phyloP scores from a whole-genome alignment of 2,329 filamentous ascomycete species.

The Colletotrichum cuscutae region DNA sequence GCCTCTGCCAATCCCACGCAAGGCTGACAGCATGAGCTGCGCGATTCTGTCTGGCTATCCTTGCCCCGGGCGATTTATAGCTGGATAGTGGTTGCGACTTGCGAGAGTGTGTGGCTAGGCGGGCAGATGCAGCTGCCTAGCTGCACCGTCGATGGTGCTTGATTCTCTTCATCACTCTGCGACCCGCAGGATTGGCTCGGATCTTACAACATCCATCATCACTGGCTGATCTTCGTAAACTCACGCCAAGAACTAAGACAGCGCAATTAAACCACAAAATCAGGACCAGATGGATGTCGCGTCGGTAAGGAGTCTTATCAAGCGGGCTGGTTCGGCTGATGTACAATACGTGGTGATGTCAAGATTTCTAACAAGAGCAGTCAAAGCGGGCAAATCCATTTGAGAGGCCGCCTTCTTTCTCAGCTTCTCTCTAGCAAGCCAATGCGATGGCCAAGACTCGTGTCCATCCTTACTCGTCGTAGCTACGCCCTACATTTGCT shows the following conservation, averaged over 20 bases:
- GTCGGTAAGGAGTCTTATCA: neutral
- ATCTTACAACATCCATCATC: neutral
- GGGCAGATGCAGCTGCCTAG: conserved; percentile 1
- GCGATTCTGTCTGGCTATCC: conserved; percentile 4
- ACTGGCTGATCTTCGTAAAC: neutral
- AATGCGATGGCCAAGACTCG: conserved; percentile 5
- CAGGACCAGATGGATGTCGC: neutral
- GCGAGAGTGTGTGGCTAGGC: neutral
- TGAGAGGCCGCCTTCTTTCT: neutral
- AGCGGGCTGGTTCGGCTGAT: neutral
- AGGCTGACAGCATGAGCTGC: conserved; percentile 28
- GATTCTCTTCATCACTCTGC: neutral
- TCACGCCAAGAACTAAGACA: conserved; percentile 18
- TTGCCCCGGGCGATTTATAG: neutral
- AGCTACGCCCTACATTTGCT: neutral
- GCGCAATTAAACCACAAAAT: neutral
- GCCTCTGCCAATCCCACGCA: conserved; percentile 24
- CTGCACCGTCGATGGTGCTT: neutral
- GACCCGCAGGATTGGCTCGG: neutral
- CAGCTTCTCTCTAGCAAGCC: neutral
- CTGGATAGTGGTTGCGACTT: conserved; percentile 2
- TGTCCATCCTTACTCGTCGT: neutral
- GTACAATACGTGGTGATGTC: conserved; percentile 3
- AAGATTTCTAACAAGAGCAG: neutral
- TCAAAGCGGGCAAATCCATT: conserved; percentile 15